Conservation (phyloP, 1,284 basidiomycete species). For the Pseudomicrostroma phylloplanum region DNA sequence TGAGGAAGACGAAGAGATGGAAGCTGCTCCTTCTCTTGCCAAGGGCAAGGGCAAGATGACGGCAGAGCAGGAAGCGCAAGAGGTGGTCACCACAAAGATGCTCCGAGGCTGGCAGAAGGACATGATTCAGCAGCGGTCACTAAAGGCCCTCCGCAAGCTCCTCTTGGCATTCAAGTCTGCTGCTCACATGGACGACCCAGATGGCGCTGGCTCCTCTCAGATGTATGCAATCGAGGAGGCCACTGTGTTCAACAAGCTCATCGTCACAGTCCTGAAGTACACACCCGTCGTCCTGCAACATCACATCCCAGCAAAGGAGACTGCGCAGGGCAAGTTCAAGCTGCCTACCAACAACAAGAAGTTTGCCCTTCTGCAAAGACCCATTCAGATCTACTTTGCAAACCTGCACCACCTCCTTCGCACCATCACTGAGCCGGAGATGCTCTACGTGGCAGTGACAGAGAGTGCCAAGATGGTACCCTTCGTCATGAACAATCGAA, state of each 20-base stretch:
- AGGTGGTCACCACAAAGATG: slow-evolving; percentile 65
- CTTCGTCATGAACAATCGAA: slow-evolving; percentile 37
- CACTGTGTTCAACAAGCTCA: slow-evolving; percentile 73
- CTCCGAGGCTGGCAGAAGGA: slow-evolving; percentile 80
- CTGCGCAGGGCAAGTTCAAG: slow-evolving; percentile 39
- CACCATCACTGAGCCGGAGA: slow-evolving; percentile 40
- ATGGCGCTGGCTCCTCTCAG: slow-evolving; percentile 22
- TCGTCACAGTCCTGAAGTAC: slow-evolving; percentile 79
- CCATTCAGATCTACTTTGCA: slow-evolving; percentile 63
- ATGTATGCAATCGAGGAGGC: slow-evolving; percentile 40
- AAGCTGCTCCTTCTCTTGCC: slow-evolving; percentile 11
- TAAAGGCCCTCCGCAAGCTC: slow-evolving; percentile 76
- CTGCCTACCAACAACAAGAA: slow-evolving; percentile 54
- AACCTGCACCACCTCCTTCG: slow-evolving; percentile 41
- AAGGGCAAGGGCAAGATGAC: slow-evolving; percentile 12
- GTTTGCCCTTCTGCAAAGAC: slow-evolving; percentile 68
- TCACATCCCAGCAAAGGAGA: slow-evolving; percentile 76
- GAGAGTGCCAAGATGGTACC: slow-evolving; percentile 48
- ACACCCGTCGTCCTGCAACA: slow-evolving; percentile 82
- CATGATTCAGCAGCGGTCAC: slow-evolving; percentile 78
- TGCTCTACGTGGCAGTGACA: slow-evolving; percentile 58
- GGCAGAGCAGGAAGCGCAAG: slow-evolving; percentile 19
- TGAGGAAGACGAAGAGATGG: slow-evolving; percentile 23
- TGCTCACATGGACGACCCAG: slow-evolving; percentile 31
- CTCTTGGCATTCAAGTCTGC: slow-evolving; percentile 54